Conservation (phyloP, 2,329 filamentous ascomycete genomes). For the Colletotrichum coccodes region DNA sequence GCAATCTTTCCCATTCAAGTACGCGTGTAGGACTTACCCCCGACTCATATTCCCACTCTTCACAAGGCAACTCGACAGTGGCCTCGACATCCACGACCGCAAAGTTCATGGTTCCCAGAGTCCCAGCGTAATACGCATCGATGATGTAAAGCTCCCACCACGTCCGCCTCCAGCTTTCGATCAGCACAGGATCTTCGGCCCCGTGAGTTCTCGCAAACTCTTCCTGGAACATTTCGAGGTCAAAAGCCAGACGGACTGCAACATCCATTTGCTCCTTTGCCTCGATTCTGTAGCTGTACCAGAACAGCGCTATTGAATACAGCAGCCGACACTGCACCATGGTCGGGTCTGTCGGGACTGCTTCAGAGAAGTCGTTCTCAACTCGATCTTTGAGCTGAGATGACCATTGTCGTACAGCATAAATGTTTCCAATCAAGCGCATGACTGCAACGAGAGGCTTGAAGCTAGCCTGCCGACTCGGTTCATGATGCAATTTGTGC, state of each 20-base stretch:
- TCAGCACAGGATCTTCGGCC: constrained; percentile 54
- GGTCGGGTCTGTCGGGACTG: constrained; percentile 36
- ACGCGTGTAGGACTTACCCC: constrained; percentile 44
- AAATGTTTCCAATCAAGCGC: constrained; percentile 47
- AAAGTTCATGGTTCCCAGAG: constrained; percentile 40
- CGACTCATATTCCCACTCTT: constrained; percentile 65
- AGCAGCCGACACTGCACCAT: constrained; percentile 49
- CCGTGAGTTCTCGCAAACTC: constrained; percentile 62
- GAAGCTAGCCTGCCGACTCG: constrained; percentile 23
- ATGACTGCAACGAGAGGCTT: constrained; percentile 39
- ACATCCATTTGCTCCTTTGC: constrained; percentile 47
- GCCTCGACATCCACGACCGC: constrained; percentile 52
- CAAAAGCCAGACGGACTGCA: constrained; percentile 68
- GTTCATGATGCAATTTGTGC: constrained; percentile 18
- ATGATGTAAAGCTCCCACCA: constrained; percentile 78
- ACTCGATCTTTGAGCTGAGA: background rate
- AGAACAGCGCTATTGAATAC: constrained; percentile 48
- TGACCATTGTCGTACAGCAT: constrained; percentile 33
- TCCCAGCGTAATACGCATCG: constrained; percentile 59
- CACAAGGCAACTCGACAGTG: constrained; percentile 71
- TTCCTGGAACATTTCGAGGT: constrained; percentile 67
- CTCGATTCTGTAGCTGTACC: constrained; percentile 39
- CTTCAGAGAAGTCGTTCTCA: constrained; percentile 18
- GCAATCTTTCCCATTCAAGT: background rate
- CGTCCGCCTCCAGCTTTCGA: constrained; percentile 73